A percentile compares a stretch with the other conserved stretches of the same genome.
phyloP scores from a whole-genome alignment of 768 basidiomycete genomes.

The Coprinellus micaceus region DNA sequence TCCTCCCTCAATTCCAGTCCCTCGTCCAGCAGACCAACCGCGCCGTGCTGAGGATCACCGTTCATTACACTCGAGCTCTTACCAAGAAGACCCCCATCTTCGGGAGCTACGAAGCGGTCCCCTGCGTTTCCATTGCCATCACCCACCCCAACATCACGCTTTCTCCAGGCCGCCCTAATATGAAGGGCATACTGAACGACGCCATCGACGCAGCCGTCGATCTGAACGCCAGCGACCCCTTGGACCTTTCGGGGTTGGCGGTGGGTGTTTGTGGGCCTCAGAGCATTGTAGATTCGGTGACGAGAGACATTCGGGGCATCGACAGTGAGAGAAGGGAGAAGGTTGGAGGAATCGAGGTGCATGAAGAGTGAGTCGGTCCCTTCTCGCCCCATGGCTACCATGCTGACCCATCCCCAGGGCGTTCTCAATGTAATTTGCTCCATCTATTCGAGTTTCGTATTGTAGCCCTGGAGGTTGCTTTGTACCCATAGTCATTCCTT shows the following conservation, averaged over 20 bases:
- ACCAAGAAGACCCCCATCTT: conserved; percentile 11
- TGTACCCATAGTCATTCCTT: too few species aligned
- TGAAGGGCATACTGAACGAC: conserved; percentile 45
- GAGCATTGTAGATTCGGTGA: conserved; percentile 46
- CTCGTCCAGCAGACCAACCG: not conserved
- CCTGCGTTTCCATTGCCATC: conserved; percentile 2
- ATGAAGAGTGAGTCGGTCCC: conserved; percentile 51
- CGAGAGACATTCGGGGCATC: conserved; percentile 43
- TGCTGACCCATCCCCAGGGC: too few species aligned
- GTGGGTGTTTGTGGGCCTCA: conserved; percentile 66
- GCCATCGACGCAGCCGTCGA: conserved; percentile 44
- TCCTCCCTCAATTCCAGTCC: conserved; percentile 18
- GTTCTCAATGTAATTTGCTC: too few species aligned
- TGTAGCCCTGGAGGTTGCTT: too few species aligned
- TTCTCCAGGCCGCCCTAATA: conserved; percentile 51
- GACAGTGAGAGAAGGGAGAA: conserved; percentile 42
- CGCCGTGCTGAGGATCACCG: not conserved
- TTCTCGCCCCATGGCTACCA: too few species aligned
- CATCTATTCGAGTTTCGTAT: too few species aligned
- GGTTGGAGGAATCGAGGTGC: conserved; percentile 62
- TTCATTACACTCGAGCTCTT: not conserved
- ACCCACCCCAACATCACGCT: conserved; percentile 37
- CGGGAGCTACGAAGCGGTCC: conserved; percentile 14
- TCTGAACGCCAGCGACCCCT: conserved; percentile 26
- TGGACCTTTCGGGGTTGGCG: conserved; percentile 45